Conservation (phyloP, 345 rosid genomes). For the Salix arbutifolia region DNA sequence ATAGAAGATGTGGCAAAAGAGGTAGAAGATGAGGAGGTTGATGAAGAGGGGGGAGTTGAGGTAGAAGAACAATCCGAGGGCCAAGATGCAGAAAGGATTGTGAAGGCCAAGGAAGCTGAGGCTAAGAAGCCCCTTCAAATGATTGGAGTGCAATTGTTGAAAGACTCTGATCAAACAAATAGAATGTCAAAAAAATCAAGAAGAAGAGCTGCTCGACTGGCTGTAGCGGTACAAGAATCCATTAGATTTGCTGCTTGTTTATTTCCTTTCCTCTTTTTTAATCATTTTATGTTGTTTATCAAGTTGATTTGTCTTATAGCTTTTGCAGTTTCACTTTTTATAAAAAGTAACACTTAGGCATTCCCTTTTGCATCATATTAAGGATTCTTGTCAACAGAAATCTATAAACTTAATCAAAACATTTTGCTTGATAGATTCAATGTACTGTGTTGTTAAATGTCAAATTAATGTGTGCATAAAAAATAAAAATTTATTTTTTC, state of each 20-base stretch:
- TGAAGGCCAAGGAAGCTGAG: conserved; percentile 71
- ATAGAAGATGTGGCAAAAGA: not conserved
- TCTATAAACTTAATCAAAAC: not conserved
- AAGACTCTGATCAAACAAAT: conserved; percentile 61
- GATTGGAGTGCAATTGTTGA: conserved; percentile 90
- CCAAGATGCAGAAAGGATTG: conserved; percentile 53
- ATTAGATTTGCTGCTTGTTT: not conserved
- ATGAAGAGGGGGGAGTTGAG: conserved; percentile 37
- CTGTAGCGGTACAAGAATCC: conserved; percentile 51
- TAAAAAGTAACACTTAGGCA: too few relatives aligned
- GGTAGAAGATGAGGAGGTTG: conserved; percentile 38
- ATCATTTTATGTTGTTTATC: not conserved
- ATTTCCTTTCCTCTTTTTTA: not conserved
- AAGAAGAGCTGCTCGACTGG: conserved; percentile 52
- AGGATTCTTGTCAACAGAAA: not conserved
- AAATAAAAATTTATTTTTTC: not conserved
- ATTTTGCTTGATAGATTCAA: not conserved
- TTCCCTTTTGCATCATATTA: not conserved
- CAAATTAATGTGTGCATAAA: not conserved
- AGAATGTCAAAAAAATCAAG: conserved; percentile 55
- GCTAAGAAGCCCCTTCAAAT: conserved; percentile 82
- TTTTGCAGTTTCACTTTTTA: not conserved
- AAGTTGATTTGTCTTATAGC: not conserved
- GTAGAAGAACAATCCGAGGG: conserved; percentile 53
- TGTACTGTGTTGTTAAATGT: not conserved